Conservation (phyloP, 208 protist species). For the Trypanosoma congolense region DNA sequence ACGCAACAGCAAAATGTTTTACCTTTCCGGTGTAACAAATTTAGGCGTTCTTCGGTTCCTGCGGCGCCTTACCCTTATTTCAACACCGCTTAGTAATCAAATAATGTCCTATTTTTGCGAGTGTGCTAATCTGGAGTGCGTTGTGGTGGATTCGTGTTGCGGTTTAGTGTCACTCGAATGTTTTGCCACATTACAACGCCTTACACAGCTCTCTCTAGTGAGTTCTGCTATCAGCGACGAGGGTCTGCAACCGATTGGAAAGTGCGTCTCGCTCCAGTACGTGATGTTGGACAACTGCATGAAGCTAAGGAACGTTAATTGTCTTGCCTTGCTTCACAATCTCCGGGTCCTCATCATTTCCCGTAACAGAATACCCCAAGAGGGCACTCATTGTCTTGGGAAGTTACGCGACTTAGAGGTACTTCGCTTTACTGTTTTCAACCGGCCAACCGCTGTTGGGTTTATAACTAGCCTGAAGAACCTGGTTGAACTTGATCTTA, state of each 20-base stretch:
- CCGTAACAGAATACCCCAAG: conserved; percentile 44
- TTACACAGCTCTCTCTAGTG: conserved; percentile 45
- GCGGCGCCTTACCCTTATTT: conserved; percentile 51
- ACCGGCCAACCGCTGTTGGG: conserved; percentile 38
- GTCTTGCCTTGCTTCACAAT: conserved; percentile 28
- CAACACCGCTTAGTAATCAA: conserved; percentile 44
- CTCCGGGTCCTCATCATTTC: conserved; percentile 44
- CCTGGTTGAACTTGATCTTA: conserved; percentile 45
- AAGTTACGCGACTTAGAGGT: conserved; percentile 41
- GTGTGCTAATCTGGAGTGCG: conserved; percentile 44
- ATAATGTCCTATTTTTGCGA: conserved; percentile 47
- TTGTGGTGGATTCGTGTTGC: conserved; percentile 57
- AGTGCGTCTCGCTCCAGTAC: conserved; percentile 36
- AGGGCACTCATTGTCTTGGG: conserved; percentile 40
- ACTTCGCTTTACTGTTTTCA: conserved; percentile 51
- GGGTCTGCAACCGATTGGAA: conserved; percentile 30
- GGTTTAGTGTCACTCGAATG: conserved; percentile 50
- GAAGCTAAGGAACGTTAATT: conserved; percentile 47
- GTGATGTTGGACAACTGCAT: conserved; percentile 71
- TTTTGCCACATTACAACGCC: conserved; percentile 31
- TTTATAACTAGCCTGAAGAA: conserved; percentile 29
- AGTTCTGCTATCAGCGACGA: conserved; percentile 55
- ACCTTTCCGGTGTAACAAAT: conserved; percentile 51
- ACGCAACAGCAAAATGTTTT: conserved; percentile 42
- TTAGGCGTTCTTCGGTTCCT: conserved; percentile 51